Base-by-base conservation (phyloP, 768 basidiomycete genomes). In the Agaricus bisporus region DNA sequence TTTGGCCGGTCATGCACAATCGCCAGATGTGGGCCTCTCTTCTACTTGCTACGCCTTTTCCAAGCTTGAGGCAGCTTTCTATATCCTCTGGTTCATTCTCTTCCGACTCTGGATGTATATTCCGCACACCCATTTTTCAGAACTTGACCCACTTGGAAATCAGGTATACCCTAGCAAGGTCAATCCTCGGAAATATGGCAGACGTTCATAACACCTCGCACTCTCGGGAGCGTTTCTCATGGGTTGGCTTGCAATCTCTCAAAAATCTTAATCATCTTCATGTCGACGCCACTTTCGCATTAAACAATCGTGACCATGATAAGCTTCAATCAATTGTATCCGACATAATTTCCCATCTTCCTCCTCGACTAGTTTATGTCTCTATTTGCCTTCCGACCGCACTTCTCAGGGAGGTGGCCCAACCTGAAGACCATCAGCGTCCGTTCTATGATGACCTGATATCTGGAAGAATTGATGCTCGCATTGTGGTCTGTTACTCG, bases 81-180 rank as follows among this genome's bases (percentile, higher is more conserved):
- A 18, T 45, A 12, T 45, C 37, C 42, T 26, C 4, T 22, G 43
- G 35, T 20, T 35, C 38, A 5, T 52, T 52, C 22, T 29, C 51
- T 25, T 25, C n/a, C 15, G 20, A 52, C 15, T 18, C n/a, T 18
- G 18, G 17, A 17, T 17, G 6, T 36, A 14, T 20, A 9, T 52
- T 46, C 12, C 18, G 5, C 12, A 5, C 43, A 15, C 36, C 36
- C 25, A 29, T 46, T 26, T 46, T 52, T 35, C 51, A 39, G 25
- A 44, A 44, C 36, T 32, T 52, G 22, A 52, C 42, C 2, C 43
- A 52, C 42, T 41, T 52, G 22, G 43, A 52, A 25, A 45, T 52
- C n/a, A 42, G 5, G 11, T 5, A 41, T n/a, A 8, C 25, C 26
- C 4, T 32, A 28, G 32, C 44, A 12, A 3, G 2, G 14, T 17